Evolutionary conservation across 306 rosid species (phyloP).

Genomic region (Potentilla sterilis): DNA sequence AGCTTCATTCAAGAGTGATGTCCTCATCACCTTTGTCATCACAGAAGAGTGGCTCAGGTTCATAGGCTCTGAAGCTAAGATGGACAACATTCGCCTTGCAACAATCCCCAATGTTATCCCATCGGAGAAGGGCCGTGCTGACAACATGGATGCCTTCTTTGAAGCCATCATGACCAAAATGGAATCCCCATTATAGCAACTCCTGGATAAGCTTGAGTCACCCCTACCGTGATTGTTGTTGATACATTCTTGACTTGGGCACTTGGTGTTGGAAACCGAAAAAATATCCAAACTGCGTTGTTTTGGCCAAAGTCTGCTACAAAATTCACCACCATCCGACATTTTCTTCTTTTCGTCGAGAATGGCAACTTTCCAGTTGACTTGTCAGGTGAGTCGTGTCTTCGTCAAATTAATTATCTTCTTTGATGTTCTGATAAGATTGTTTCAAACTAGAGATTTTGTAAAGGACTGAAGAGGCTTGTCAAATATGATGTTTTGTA

Average conservation of each 20-base stretch:
- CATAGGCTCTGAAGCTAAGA: constrained; percentile 32
- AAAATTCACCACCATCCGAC: constrained; percentile 28
- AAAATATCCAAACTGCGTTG: constrained; percentile 40
- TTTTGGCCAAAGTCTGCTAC: constrained; percentile 41
- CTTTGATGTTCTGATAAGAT: no score
- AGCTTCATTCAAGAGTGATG: constrained; percentile 10
- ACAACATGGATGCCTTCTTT: constrained; percentile 10
- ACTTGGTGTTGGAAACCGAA: constrained; percentile 27
- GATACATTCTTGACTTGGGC: constrained; percentile 40
- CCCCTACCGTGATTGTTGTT: constrained; percentile 17
- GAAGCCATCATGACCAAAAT: constrained; percentile 45
- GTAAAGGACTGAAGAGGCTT: no score
- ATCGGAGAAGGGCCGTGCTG: constrained; percentile 22
- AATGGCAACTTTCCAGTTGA: constrained; percentile 33
- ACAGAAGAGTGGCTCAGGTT: constrained; percentile 39
- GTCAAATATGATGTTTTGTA: no score
- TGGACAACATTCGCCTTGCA: constrained; percentile 25
- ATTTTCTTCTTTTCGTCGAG: constrained; percentile 28
- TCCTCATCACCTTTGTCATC: constrained; percentile 45
- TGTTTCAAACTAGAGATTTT: no score
- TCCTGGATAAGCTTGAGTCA: constrained; percentile 30
- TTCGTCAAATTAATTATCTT: background rate
- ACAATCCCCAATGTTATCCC: constrained; percentile 44
- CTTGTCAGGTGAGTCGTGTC: constrained; percentile 21
- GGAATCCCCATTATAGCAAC: constrained; percentile 41